Conservation (phyloP, 371 early-diverging fungal genomes). For the Mucor lusitanicus region DNA sequence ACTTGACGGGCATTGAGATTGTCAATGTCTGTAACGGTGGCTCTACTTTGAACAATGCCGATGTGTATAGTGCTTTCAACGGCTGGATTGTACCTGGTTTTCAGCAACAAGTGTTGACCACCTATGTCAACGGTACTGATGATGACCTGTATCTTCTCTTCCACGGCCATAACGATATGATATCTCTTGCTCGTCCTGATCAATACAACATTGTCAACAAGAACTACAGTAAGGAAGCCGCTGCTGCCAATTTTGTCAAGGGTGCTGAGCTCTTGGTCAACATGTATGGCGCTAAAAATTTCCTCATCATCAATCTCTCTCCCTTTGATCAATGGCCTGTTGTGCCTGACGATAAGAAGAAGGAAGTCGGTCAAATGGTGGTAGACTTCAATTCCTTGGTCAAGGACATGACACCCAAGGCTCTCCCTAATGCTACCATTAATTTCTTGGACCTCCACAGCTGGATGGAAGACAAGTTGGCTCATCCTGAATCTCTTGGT, state of each 20-base stretch:
- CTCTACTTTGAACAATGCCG: constrained; percentile 51
- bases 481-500: constrained; percentile 19
- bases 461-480: constrained; percentile 7
- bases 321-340: constrained; percentile 27
- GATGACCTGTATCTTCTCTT: constrained; percentile 20
- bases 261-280: constrained; percentile 9
- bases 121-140: constrained; percentile 9
- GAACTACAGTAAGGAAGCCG: constrained; percentile 11
- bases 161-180: constrained; percentile 29
- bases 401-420: constrained; percentile 9
- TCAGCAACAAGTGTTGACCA: constrained; percentile 15
- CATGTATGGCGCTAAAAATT: constrained; percentile 24
- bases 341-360: constrained; percentile 13
- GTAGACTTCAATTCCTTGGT: constrained; percentile 14
- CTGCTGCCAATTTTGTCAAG: constrained; percentile 14
- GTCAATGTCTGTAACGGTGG: constrained; percentile 47
- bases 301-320: constrained; percentile 15
- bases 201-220: constrained; percentile 24
- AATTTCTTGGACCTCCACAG: constrained; percentile 13
- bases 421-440: constrained; percentile 7
- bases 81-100: constrained; percentile 22
- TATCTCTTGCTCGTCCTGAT: constrained; percentile 20
- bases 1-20: constrained; percentile 12
- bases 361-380: constrained; percentile 1
- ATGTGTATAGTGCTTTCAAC: constrained; percentile 23